Conservation (phyloP, 2,329 filamentous ascomycete genomes). For the Fusarium mexicanum region DNA sequence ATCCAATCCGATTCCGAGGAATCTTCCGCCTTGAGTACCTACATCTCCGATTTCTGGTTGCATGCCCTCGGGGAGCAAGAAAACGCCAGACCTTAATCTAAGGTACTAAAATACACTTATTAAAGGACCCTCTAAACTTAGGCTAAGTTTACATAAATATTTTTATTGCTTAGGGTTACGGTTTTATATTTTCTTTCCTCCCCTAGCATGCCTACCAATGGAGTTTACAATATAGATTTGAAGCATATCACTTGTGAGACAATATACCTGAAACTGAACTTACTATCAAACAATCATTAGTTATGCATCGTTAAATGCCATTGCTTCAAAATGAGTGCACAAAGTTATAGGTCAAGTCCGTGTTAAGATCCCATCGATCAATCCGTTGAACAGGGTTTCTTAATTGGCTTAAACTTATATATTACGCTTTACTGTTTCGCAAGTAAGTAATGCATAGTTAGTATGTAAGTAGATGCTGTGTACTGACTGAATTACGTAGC, state of each 20-base stretch:
- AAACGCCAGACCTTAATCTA: too few relatives aligned
- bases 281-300: not conserved
- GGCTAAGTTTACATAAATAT: too few relatives aligned
- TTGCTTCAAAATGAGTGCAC: too few relatives aligned
- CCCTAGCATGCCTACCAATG: not conserved
- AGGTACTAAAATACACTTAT: too few relatives aligned
- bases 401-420: too few relatives aligned
- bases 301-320: rapidly evolving
- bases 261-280: rapidly evolving
- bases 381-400: not conserved
- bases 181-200: too few relatives aligned
- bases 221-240: not conserved
- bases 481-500: not conserved
- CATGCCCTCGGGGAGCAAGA: too few relatives aligned
- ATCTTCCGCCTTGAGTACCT: rapidly evolving
- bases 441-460: too few relatives aligned
- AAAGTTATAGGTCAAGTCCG: not conserved
- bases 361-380: not conserved
- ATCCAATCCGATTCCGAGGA: not conserved
- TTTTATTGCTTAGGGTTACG: too few relatives aligned
- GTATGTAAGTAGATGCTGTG: too few relatives aligned
- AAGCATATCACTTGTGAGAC: rapidly evolving
- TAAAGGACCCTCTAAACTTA: too few relatives aligned
- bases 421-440: rapidly evolving
- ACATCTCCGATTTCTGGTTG: not conserved